Conservation (phyloP, 2,329 filamentous ascomycete species). For the Lizonia empirigonia region DNA sequence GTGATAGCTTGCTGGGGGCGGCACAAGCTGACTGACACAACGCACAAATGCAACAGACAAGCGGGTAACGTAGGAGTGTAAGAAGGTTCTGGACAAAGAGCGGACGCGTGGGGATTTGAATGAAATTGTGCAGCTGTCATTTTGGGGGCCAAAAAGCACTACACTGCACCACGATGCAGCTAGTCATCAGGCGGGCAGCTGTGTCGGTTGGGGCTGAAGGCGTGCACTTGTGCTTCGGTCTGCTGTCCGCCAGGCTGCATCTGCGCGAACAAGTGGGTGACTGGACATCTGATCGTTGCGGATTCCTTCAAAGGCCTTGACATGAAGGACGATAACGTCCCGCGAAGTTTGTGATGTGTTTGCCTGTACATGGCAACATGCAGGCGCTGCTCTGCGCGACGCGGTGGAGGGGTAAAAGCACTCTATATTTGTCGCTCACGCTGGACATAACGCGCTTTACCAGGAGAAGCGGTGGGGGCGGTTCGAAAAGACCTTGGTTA, state of each 20-base stretch:
- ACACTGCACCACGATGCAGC: slow-evolving; percentile 29
- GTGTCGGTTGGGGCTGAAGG: slow-evolving; percentile 26
- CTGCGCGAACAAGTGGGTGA: slow-evolving; percentile 12
- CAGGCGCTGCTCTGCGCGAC: slow-evolving; percentile 1
- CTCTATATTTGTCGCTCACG: slow-evolving; percentile 14
- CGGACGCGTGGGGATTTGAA: slow-evolving; percentile 30
- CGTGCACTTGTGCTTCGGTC: slow-evolving; percentile 26
- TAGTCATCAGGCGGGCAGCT: slow-evolving; percentile 39
- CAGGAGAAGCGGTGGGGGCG: slow-evolving; percentile 6
- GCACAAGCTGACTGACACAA: slow-evolving; percentile 33
- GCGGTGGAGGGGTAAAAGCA: slow-evolving; percentile 6
- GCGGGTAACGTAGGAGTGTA: slow-evolving; percentile 24
- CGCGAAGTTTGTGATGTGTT: slow-evolving; percentile 6
- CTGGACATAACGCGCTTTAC: slow-evolving; percentile 11
- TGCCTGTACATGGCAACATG: background rate
- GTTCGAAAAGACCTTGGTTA: slow-evolving; percentile 4
- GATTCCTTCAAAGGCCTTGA: slow-evolving; percentile 6
- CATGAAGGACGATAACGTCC: background rate
- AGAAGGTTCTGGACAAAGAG: slow-evolving; percentile 22
- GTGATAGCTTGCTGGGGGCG: slow-evolving; percentile 21
- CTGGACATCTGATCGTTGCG: slow-evolving; percentile 16
- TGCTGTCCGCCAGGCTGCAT: slow-evolving; percentile 26
- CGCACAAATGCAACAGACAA: slow-evolving; percentile 16
- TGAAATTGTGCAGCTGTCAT: slow-evolving; percentile 20
- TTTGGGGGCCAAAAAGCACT: slow-evolving; percentile 34